Base-by-base conservation (phyloP, 257 asterid genomes). In the Voacanga thouarsii region DNA sequence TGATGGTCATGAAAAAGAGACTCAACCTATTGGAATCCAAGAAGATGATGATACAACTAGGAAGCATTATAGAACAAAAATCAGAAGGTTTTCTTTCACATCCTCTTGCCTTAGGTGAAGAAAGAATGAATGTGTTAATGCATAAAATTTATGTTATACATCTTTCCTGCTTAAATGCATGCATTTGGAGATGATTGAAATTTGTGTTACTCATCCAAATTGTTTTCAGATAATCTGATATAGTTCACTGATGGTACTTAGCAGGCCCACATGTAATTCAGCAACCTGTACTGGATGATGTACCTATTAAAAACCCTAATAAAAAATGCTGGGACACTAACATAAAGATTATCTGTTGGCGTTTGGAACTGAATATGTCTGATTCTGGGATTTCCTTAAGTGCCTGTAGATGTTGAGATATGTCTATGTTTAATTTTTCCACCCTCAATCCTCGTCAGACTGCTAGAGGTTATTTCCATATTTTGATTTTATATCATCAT, bases 81-180 rank as follows among this genome's bases (percentile, higher is more conserved):
- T 75, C 85, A 82, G 83, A 90, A 90, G 98, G 99, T 93, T 74
- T 75, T 47, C 72, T 70, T 80, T 70, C 76, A 83, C 75, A 66
- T 80, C 78, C 61, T 79, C 19, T 65, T 80, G 33, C 24, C 51
- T 75, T 43, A 70, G 49, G 19, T 68, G 53, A 18, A 45, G 51
- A 64, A 55, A 24, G 41, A 44, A 24, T 74, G 49, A 37, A 57
- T 79, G 33, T 45, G 33, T 55, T 66, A 43, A 67, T 75, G 15
- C 44, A 64, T 47, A 64, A 24, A 65, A 28, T 12, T 47, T 51
- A 33, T 47, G 50, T 45, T 5, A 6, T 9, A 33, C 57, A 43
- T n/a, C 15, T 21, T 61, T 59, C 68, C 19, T 8, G 30, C 56
- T 37, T 26, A 49, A 51, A 28, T 33, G 71, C 69, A 7, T n/a